Evolutionary conservation across 2,329 filamentous ascomycete genomes (phyloP).

Genomic region (Arthrobotrys megalospora): DNA sequence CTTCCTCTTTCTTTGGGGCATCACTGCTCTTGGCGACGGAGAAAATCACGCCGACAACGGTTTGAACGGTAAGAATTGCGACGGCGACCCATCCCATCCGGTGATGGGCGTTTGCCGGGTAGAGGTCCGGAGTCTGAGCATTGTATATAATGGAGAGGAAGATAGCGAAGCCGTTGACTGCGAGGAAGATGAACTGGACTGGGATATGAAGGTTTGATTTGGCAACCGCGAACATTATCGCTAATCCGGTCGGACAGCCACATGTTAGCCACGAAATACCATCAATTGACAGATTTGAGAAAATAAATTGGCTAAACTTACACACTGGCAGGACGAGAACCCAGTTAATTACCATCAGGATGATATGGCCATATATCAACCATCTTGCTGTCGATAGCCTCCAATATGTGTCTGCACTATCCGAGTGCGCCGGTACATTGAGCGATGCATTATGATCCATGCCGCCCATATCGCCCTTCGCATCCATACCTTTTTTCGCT

Average conservation of each 20-base stretch:
- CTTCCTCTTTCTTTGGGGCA: slow-evolving; percentile 69
- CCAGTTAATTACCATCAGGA: slow-evolving; percentile 80
- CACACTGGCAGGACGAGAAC: slow-evolving; percentile 80
- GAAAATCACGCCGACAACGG: slow-evolving; percentile 74
- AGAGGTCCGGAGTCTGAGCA: slow-evolving; percentile 84
- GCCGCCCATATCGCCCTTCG: slow-evolving; percentile 16
- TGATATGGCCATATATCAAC: slow-evolving; percentile 79
- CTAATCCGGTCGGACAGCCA: slow-evolving; percentile 68
- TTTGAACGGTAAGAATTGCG: slow-evolving; percentile 79
- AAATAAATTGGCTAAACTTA: slow-evolving; percentile 68
- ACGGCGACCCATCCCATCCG: slow-evolving; percentile 89
- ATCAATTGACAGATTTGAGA: slow-evolving; percentile 4
- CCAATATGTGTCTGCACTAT: slow-evolving; percentile 58
- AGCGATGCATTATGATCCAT: slow-evolving; percentile 58
- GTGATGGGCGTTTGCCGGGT: slow-evolving; percentile 88
- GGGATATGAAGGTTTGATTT: slow-evolving; percentile 81
- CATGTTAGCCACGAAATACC: slow-evolving; percentile 16
- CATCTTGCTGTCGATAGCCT: slow-evolving; percentile 61
- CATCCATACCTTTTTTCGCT: slow-evolving; percentile 15
- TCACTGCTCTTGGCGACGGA: slow-evolving; percentile 71
- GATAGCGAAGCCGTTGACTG: slow-evolving; percentile 76
- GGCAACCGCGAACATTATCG: slow-evolving; percentile 87
- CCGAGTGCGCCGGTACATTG: slow-evolving; percentile 45
- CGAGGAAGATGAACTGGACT: slow-evolving; percentile 78
- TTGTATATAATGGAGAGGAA: slow-evolving; percentile 81